These are phyloP conservation scores for Leccinum barrowsii DNA, from an alignment of 768 basidiomycete genomes.

Conservation along the genomic window DNA sequence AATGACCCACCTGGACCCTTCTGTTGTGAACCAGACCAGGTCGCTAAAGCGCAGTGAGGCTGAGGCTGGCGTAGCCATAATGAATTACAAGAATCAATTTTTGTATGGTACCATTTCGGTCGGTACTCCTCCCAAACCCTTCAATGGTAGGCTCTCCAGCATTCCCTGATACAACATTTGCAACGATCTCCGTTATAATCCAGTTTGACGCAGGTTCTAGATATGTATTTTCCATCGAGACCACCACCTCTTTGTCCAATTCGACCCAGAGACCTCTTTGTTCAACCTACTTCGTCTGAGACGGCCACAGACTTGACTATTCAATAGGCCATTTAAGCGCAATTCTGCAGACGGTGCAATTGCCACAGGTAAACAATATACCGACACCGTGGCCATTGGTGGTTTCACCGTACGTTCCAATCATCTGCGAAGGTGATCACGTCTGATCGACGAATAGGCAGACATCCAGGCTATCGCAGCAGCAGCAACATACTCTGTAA, in stretches of 20 bases:
- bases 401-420: constrained; percentile 1
- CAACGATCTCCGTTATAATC: constrained; percentile 1
- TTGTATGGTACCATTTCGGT: constrained; percentile 12
- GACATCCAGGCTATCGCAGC: constrained; percentile 10
- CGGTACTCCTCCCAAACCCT: not conserved
- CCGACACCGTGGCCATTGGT: constrained; percentile 25
- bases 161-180: not conserved
- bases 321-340: constrained; percentile 17
- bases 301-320: constrained; percentile 21
- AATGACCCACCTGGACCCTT: not conserved
- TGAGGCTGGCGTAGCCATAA: not conserved
- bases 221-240: not conserved
- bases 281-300: constrained; percentile 17
- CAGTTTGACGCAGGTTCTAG: constrained; percentile 31
- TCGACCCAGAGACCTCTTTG: constrained; percentile 14
- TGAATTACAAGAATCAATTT: not conserved
- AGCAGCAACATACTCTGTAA: constrained; percentile 4
- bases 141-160: not conserved
- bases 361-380: constrained; percentile 35
- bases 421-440: not conserved
- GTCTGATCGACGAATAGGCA: constrained; percentile 8
- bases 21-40: not conserved
- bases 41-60: not conserved
- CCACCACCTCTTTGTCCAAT: not conserved
- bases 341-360: constrained; percentile 35